phyloP scores from a whole-genome alignment of 805 yeast genomes.

The Limtongia smithiae region DNA sequence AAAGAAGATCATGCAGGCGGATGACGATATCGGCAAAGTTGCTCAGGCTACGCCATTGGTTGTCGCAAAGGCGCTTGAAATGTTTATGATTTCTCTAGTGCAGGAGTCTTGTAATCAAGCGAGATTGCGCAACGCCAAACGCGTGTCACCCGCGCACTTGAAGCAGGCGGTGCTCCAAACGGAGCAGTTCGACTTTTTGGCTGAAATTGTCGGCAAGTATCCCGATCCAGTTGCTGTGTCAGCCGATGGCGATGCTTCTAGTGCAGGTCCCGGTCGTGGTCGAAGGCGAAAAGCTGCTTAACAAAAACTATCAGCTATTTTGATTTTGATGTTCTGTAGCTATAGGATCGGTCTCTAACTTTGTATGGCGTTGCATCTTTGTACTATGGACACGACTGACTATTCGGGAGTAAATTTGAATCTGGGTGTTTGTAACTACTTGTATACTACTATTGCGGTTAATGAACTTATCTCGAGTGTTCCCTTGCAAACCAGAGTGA shows the following conservation, averaged over 20 bases:
- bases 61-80: conserved; percentile 90
- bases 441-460: no score
- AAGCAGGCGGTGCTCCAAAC: conserved; percentile 77
- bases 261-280: conserved; percentile 19
- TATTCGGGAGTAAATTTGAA: no score
- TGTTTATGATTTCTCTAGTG: conserved; percentile 84
- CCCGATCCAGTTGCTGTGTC: conserved; percentile 42
- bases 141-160: conserved; percentile 79
- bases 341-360: not conserved
- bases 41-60: conserved; percentile 99
- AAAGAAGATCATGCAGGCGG: conserved; percentile 95
- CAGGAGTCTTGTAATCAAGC: conserved; percentile 81
- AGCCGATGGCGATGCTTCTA: conserved; percentile 1
- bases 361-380: not conserved
- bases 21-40: conserved; percentile 96
- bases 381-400: no score
- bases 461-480: no score
- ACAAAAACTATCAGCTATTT: no score
- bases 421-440: no score
- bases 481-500: no score
- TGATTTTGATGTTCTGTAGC: no score
- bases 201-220: conserved; percentile 65
- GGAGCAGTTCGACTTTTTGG: conserved; percentile 90
- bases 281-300: conserved; percentile 17
- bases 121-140: conserved; percentile 63